A percentile compares a stretch with the other conserved stretches of the same genome.
phyloP scores from a whole-genome alignment of 768 basidiomycete species.

The Tulasnella sp. region DNA sequence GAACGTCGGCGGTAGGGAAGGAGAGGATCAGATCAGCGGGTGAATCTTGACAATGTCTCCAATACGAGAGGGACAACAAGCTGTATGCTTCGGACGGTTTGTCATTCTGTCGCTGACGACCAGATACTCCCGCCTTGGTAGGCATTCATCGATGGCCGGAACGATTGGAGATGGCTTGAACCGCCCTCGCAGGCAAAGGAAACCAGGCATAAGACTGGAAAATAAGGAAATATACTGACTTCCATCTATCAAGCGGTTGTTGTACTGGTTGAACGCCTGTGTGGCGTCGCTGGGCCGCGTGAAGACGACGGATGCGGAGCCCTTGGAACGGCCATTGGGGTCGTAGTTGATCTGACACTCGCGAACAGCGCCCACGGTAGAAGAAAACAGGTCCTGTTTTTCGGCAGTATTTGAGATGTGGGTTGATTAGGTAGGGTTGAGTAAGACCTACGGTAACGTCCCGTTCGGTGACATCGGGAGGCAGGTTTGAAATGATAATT shows the following conservation, averaged over 20 bases:
- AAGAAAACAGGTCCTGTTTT: conserved; percentile 75
- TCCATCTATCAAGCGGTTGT: conserved; percentile 99
- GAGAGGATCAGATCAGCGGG: no score
- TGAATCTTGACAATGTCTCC: background rate
- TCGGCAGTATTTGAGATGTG: background rate
- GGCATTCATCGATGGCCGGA: no score
- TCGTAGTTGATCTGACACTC: conserved; percentile 82
- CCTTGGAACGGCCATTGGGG: conserved; percentile 74
- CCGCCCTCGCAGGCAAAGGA: no score
- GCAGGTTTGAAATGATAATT: conserved; percentile 19
- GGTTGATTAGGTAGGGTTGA: background rate
- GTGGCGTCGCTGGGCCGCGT: conserved; percentile 74
- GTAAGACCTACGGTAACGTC: conserved; percentile 12
- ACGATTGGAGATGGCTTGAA: no score
- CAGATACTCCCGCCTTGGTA: no score
- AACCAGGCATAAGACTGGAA: no score
- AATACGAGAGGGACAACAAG: background rate
- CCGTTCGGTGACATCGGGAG: conserved; percentile 14
- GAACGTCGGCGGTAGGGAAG: background rate
- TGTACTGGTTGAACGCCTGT: conserved; percentile 88
- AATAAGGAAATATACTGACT: conserved; percentile 89
- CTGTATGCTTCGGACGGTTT: no score
- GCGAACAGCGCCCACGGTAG: conserved; percentile 80
- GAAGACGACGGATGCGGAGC: conserved; percentile 80
- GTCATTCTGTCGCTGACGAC: no score